Evolutionary conservation across 192 early-diverging fungal genomes (phyloP).

Genomic region (Martensiomyces pterosporus): DNA sequence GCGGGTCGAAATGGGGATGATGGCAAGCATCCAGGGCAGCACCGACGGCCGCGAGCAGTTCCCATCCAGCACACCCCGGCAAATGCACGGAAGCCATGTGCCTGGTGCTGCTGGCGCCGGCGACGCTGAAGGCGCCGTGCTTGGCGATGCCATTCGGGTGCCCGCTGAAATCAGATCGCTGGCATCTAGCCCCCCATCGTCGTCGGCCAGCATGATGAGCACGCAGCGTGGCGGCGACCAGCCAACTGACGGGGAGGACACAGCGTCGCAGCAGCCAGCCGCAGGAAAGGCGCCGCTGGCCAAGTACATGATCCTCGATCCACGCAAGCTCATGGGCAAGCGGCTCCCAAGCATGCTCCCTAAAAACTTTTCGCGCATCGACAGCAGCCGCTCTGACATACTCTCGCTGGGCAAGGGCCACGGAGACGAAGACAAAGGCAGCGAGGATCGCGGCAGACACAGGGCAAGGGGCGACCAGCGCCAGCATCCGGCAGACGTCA

Average conservation of each 20-base stretch:
- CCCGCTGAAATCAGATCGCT: no score
- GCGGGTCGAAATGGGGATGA: slow-evolving; percentile 33
- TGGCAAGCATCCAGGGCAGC: slow-evolving; percentile 9
- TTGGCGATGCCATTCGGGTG: no score
- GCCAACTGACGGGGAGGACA: slow-evolving; percentile 10
- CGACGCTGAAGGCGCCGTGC: no score
- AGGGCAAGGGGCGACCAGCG: no score
- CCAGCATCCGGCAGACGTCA: no score
- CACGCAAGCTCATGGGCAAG: slow-evolving; percentile 49
- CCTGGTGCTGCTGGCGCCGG: no score
- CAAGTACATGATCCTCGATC: slow-evolving; percentile 51
- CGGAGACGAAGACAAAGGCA: no score
- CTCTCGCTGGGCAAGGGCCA: no score
- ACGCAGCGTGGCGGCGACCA: background rate
- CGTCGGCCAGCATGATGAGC: background rate
- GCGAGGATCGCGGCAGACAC: no score
- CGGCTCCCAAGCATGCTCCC: slow-evolving; percentile 37
- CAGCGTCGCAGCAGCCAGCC: slow-evolving; percentile 11
- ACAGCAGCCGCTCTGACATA: background rate
- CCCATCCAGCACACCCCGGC: background rate
- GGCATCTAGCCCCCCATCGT: no score
- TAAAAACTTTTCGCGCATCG: slow-evolving; percentile 5
- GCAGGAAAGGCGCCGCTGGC: slow-evolving; percentile 33
- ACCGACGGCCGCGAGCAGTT: slow-evolving; percentile 3
- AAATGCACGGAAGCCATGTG: background rate